Evolutionary conservation across 225 moss, liverwort and hornwort genomes (phyloP).

Genomic region (Lunularia cruciata): DNA sequence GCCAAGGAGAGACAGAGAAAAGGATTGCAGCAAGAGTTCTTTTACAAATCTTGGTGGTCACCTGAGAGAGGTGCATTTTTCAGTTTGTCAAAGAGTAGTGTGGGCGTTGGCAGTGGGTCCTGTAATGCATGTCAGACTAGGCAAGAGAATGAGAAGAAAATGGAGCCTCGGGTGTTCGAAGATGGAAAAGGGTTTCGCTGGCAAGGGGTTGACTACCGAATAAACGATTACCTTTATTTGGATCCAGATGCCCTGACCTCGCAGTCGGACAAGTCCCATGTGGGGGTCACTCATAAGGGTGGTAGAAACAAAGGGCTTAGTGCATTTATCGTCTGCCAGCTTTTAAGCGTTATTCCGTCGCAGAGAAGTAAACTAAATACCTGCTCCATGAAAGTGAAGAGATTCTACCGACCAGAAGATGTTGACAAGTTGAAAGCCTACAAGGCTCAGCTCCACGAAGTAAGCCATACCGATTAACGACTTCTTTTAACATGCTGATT

Average conservation of each 20-base stretch:
- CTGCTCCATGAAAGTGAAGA: constrained; percentile 55
- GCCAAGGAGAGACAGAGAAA: constrained; percentile 59
- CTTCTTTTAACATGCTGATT: too few relatives aligned
- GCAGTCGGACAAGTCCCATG: constrained; percentile 34
- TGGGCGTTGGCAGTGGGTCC: constrained; percentile 61
- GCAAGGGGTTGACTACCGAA: constrained; percentile 68
- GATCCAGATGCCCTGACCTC: constrained; percentile 57
- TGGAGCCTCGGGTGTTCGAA: constrained; percentile 43
- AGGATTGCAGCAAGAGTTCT: constrained; percentile 58
- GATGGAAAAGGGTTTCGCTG: constrained; percentile 65
- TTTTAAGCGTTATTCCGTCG: constrained; percentile 56
- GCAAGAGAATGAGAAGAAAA: constrained; percentile 44
- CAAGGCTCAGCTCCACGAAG: constrained; percentile 87
- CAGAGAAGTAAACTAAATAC: constrained; percentile 41
- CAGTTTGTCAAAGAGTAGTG: constrained; percentile 47
- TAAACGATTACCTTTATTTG: constrained; percentile 71
- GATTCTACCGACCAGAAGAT: constrained; percentile 95
- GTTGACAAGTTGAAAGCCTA: constrained; percentile 74
- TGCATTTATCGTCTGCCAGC: constrained; percentile 85
- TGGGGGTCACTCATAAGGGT: constrained; percentile 61
- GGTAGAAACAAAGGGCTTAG: constrained; percentile 89
- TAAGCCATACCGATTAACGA: too few relatives aligned
- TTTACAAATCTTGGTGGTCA: constrained; percentile 69
- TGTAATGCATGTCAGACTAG: constrained; percentile 65
- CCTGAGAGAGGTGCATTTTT: constrained; percentile 83